Base-by-base conservation (phyloP, 495 filamentous ascomycete genomes). In the Echria macrotheca region DNA sequence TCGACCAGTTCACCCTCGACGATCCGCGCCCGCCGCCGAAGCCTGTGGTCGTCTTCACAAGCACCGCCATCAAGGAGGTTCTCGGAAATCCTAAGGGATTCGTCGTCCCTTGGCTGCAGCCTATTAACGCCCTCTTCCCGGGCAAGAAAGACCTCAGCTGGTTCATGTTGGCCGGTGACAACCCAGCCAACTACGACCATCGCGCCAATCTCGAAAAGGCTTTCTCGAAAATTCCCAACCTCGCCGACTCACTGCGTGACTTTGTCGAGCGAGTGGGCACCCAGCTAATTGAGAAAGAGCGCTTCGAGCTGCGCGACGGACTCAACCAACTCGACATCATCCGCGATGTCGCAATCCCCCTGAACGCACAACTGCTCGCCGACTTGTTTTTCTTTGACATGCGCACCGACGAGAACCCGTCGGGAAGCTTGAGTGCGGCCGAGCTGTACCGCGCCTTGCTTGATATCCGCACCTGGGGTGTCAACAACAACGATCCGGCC, bases 251-350 rank as follows among this genome's bases (percentile, higher is more conserved):
- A 14, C 73, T 88, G 44, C 75, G 78, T 45, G 56, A 59, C 7
- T 75, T 79, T 50, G 83, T 82, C 63, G 70, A 80, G 56, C 66
- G 78, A 23, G 76, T 75, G 14, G 88, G 84, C 6, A 49, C 71
- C 11, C 69, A 79, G 36, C 67, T 89, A 17, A 71, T 91, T 55
- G 66, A 75, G 3, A 74, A 80, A 46, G 79, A 85, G 52, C 73
- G 74, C 9, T 81, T 79, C 63, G 50, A 44, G 11, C 49, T 70
- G 7, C 53, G 61, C 23, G 75, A 79, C 37, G 65, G 77, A 1
- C 72, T 76, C 26, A 77, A 83, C 60, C 81, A 86, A 66, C 71
- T 90, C 31, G 86, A 90, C 52, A 75, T 87, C 40, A 80, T 85
- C 21, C 76, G 83, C 37, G 85, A 89, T 58, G 71, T 89, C 38